Conservation (phyloP, 1,284 basidiomycete species). For the Sporisorium scitamineum region DNA sequence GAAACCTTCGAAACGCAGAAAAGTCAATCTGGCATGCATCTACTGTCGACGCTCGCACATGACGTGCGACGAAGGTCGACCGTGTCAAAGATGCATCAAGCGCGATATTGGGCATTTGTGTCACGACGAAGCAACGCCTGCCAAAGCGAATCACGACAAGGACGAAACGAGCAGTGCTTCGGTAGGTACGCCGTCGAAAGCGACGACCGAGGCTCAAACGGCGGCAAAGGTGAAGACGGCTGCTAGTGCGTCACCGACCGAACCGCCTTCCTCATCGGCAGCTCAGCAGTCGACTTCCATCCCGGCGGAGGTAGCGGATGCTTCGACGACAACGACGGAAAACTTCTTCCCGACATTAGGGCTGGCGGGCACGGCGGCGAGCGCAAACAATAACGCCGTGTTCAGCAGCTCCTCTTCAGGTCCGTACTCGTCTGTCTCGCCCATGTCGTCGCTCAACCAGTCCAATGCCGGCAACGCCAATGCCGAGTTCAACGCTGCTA, state of each 20-base stretch:
- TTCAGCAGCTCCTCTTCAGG: constrained; percentile 27
- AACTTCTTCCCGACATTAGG: constrained; percentile 37
- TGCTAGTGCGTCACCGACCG: background rate
- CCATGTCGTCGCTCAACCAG: constrained; percentile 29
- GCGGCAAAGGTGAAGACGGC: background rate
- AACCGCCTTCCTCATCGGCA: background rate
- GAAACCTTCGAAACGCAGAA: constrained; percentile 56
- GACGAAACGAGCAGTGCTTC: background rate
- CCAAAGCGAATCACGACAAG: constrained; percentile 22
- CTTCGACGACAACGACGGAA: constrained; percentile 3
- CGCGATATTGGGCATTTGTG: constrained; percentile 71
- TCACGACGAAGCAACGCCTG: constrained; percentile 42
- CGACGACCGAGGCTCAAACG: constrained; percentile 2
- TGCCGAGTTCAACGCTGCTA: constrained; percentile 17
- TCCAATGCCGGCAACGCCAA: constrained; percentile 6
- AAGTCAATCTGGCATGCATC: constrained; percentile 77
- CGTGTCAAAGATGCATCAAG: constrained; percentile 70
- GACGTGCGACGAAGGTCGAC: constrained; percentile 70
- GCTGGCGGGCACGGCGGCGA: background rate
- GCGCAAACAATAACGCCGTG: background rate
- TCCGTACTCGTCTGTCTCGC: constrained; percentile 37
- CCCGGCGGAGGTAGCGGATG: background rate
- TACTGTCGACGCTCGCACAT: constrained; percentile 91
- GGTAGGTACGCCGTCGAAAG: constrained; percentile 21
- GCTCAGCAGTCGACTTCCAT: background rate